phyloP scores from a whole-genome alignment of 441 rosid genomes.

The Adansonia madagascariensis region DNA sequence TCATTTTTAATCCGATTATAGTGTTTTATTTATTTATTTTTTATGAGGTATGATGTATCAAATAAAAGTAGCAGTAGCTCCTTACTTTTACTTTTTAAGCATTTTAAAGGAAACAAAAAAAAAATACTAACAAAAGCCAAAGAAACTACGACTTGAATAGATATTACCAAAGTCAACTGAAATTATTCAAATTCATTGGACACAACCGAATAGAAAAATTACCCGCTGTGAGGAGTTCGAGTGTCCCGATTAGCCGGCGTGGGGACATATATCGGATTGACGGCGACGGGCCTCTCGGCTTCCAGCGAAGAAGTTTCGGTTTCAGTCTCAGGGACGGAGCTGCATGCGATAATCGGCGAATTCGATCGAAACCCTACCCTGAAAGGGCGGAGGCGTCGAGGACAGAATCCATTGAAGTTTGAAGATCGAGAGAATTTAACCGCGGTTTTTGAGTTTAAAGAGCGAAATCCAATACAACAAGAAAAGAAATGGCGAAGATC shows the following conservation, averaged over 20 bases:
- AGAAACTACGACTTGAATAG: not conserved
- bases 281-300: constrained; percentile 29
- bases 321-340: constrained; percentile 35
- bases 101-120: not conserved
- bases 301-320: constrained; percentile 12
- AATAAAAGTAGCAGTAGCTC: not conserved
- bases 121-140: not conserved
- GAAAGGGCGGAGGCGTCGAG: constrained; percentile 25
- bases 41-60: not conserved
- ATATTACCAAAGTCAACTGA: not conserved
- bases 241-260: constrained; percentile 73
- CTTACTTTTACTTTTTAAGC: not conserved
- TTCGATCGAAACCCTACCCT: constrained; percentile 29
- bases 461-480: not conserved
- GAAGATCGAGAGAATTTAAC: constrained; percentile 30
- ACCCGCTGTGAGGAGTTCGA: constrained; percentile 99
- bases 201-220: constrained; percentile 10
- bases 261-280: constrained; percentile 63
- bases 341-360: constrained; percentile 35
- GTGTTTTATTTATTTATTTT: not conserved
- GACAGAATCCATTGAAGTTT: constrained; percentile 25
- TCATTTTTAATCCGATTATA: not conserved
- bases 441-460: constrained; percentile 7
- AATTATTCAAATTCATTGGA: not conserved
- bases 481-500: not conserved